Evolutionary conservation across 129 eudicot genomes (phyloP).

Genomic region (Calendula officinalis): DNA sequence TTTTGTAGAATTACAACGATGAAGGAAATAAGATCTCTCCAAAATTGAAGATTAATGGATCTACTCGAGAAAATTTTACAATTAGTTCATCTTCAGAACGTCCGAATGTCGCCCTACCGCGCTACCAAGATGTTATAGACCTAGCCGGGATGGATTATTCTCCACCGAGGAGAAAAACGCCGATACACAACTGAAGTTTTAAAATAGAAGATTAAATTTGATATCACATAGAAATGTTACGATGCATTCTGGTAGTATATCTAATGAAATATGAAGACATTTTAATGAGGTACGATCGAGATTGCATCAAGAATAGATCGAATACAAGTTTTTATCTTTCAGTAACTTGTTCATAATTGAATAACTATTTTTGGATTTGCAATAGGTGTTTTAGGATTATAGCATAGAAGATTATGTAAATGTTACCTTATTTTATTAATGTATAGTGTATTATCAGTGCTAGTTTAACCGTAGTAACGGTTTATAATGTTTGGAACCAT

Average conservation of each 20-base stretch:
- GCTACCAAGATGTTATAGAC: slow-evolving; percentile 48
- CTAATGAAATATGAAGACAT: background rate
- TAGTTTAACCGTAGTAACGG: background rate
- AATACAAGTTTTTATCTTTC: background rate
- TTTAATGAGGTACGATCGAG: background rate
- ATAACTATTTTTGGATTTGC: slow-evolving; percentile 24
- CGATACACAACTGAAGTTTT: slow-evolving; percentile 60
- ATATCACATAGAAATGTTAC: background rate
- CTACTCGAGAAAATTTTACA: slow-evolving; percentile 25
- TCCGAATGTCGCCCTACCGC: slow-evolving; percentile 24
- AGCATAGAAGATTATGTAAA: slow-evolving; percentile 30
- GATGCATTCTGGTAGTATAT: background rate
- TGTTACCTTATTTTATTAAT: background rate
- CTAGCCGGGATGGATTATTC: slow-evolving; percentile 75
- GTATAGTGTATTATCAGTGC: background rate
- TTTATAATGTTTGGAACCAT: slow-evolving; percentile 12
- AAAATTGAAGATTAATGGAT: slow-evolving; percentile 13
- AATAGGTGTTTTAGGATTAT: slow-evolving; percentile 17
- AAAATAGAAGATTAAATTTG: background rate
- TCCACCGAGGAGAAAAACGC: slow-evolving; percentile 68
- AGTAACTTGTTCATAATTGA: slow-evolving; percentile 28
- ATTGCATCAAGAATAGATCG: background rate
- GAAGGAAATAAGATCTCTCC: slow-evolving; percentile 17
- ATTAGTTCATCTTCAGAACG: slow-evolving; percentile 22
- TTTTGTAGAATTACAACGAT: slow-evolving; percentile 33